A percentile compares a stretch with the other conserved stretches of the same genome.
These are phyloP conservation scores for Fusarium algeriense DNA, from an alignment of 2,329 filamentous ascomycete genomes.

Conservation along the genomic window DNA sequence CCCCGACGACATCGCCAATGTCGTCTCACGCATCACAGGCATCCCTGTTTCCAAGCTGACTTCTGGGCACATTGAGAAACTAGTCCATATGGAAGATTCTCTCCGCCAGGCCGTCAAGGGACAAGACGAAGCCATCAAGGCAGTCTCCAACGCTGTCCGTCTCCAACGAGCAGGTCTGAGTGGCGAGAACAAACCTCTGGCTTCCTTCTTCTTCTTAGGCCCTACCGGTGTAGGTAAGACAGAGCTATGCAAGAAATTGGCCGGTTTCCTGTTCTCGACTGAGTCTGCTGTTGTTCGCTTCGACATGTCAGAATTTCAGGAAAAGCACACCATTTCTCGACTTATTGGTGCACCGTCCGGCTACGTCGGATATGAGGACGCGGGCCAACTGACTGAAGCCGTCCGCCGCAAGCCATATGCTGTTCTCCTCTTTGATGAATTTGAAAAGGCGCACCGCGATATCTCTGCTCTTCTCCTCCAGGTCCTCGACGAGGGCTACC, in stretches of 20 bases:
- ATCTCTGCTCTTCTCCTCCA: conserved; percentile 93
- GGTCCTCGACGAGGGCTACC: conserved; percentile 94
- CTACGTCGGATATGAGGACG: conserved; percentile 97
- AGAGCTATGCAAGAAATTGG: conserved; percentile 96
- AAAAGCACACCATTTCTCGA: conserved; percentile 94
- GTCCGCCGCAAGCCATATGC: conserved; percentile 96
- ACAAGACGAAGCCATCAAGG: conserved; percentile 92
- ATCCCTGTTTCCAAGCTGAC: conserved; percentile 95
- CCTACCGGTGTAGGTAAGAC: conserved; percentile 98
- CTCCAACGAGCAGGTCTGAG: conserved; percentile 93
- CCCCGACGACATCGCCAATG: conserved; percentile 90
- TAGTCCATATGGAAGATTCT: conserved; percentile 95
- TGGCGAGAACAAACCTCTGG: conserved; percentile 90
- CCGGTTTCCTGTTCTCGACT: conserved; percentile 91
- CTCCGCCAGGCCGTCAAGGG: conserved; percentile 87
- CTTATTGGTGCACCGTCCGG: conserved; percentile 94
- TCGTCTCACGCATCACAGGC: conserved; percentile 91
- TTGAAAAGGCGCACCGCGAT: conserved; percentile 96
- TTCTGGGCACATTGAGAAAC: conserved; percentile 91
- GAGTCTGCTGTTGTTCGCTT: conserved; percentile 92
- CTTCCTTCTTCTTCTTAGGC: conserved; percentile 97
- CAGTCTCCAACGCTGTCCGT: conserved; percentile 91
- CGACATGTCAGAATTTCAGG: conserved; percentile 98
- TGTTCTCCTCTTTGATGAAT: conserved; percentile 95
- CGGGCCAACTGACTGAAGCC: conserved; percentile 94